These are phyloP conservation scores for Omphalotus olearius DNA, from an alignment of 1,284 basidiomycete species.

Conservation along the genomic window DNA sequence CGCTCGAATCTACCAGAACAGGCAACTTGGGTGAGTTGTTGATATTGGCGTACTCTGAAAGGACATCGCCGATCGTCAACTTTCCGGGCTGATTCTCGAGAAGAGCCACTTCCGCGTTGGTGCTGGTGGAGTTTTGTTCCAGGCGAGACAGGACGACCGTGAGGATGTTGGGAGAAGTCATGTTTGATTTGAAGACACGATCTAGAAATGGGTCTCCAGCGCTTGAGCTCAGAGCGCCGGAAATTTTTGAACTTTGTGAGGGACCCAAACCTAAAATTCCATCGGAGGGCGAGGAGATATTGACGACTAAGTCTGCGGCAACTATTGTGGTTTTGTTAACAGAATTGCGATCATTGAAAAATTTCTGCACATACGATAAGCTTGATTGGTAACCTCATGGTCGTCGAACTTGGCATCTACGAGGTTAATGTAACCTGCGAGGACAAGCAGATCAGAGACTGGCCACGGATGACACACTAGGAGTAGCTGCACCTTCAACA, in stretches of 20 bases:
- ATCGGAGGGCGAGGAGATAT: neutral
- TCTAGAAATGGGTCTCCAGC: slow-evolving; percentile 1
- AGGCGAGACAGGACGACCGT: neutral
- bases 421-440: neutral
- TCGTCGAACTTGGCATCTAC: slow-evolving; percentile 2
- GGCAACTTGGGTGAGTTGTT: slow-evolving; percentile 4
- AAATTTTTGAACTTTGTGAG: neutral
- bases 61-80: slow-evolving; percentile 10
- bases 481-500: neutral
- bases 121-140: neutral
- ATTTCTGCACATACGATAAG: neutral
- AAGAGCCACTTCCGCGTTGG: neutral
- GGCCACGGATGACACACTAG: neutral
- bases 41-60: slow-evolving; percentile 3
- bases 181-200: slow-evolving; percentile 6
- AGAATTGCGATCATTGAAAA: neutral
- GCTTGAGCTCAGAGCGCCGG: neutral
- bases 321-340: neutral
- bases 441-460: neutral
- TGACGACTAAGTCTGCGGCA: neutral
- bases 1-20: neutral
- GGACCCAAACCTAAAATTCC: slow-evolving; percentile 3
- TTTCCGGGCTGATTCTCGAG: slow-evolving; percentile 9
- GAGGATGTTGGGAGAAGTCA: slow-evolving; percentile 3
- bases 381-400: neutral